phyloP scores from a whole-genome alignment of 2,329 filamentous ascomycete genomes.

The Clathrospora elynae region DNA sequence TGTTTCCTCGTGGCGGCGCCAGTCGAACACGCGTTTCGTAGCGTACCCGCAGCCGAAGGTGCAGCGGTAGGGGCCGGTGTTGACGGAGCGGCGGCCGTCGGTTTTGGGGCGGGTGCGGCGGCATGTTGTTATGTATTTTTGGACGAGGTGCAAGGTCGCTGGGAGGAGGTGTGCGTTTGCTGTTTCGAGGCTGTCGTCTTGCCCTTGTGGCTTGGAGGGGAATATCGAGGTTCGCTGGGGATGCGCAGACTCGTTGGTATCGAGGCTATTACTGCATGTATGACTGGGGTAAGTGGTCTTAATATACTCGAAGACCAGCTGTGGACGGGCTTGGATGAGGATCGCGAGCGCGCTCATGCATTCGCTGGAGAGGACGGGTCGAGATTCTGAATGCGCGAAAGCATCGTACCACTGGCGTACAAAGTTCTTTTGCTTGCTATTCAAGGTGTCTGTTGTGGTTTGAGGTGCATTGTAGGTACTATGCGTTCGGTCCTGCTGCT shows the following conservation, averaged over 20 bases:
- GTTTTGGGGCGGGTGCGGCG: slow-evolving; percentile 20
- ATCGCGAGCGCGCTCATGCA: slow-evolving; percentile 22
- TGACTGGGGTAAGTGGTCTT: slow-evolving; percentile 7
- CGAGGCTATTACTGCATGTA: not conserved
- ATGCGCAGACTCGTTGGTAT: not conserved
- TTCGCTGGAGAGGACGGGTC: slow-evolving; percentile 6
- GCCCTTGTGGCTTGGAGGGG: slow-evolving; percentile 12
- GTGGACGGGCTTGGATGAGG: slow-evolving; percentile 13
- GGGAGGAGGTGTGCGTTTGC: slow-evolving; percentile 22
- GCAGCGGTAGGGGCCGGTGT: slow-evolving; percentile 28
- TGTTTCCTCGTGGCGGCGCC: slow-evolving; percentile 37
- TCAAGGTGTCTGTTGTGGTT: not conserved
- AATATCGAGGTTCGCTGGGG: not conserved
- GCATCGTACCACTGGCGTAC: slow-evolving; percentile 21
- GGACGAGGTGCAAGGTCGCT: slow-evolving; percentile 17
- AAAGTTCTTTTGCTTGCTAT: slow-evolving; percentile 20
- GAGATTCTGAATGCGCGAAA: slow-evolving; percentile 8
- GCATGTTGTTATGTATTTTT: slow-evolving; percentile 26
- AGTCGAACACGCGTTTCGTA: slow-evolving; percentile 32
- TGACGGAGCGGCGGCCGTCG: slow-evolving; percentile 32
- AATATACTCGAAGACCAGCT: slow-evolving; percentile 23
- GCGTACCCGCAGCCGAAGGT: slow-evolving; percentile 34
- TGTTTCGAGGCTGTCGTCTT: slow-evolving; percentile 6
- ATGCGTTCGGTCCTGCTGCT: not conserved
- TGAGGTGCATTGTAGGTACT: not conserved